Percentiles rank a stretch among this genome's conserved stretches.
Evolutionary conservation across 73 alveolate species (phyloP).

Genomic region (Tetrahymena borealis): DNA sequence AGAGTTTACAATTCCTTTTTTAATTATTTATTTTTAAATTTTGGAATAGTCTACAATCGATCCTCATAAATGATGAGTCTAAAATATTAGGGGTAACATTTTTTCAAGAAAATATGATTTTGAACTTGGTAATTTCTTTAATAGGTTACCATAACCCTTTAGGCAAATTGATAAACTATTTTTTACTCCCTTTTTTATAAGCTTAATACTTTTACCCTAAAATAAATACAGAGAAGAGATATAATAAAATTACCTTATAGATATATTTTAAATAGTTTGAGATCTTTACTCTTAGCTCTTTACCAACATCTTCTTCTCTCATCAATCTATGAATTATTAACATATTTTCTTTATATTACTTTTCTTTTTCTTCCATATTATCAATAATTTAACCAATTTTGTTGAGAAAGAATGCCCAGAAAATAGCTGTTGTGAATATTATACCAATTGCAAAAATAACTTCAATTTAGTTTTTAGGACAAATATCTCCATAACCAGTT

Average conservation of each 20-base stretch:
- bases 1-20: too few relatives aligned
- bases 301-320: conserved; percentile 2
- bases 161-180: too few relatives aligned
- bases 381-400: conserved; percentile 19
- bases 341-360: not conserved
- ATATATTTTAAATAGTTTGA: conserved; percentile 2
- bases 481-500: conserved; percentile 46
- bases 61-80: too few relatives aligned
- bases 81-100: too few relatives aligned
- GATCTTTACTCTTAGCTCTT: not conserved
- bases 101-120: too few relatives aligned
- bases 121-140: too few relatives aligned
- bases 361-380: conserved; percentile 5
- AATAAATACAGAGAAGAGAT: not conserved
- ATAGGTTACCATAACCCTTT: too few relatives aligned
- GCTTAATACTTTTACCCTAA: too few relatives aligned
- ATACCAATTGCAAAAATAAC: conserved; percentile 1
- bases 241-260: not conserved
- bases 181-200: too few relatives aligned
- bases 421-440: conserved; percentile 8
- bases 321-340: not conserved
- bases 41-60: too few relatives aligned
- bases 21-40: too few relatives aligned
- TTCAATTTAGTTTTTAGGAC: conserved; percentile 16
- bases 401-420: conserved; percentile 22